Base-by-base conservation (phyloP, 2,329 filamentous ascomycete genomes). In the Paraphoma sp. region DNA sequence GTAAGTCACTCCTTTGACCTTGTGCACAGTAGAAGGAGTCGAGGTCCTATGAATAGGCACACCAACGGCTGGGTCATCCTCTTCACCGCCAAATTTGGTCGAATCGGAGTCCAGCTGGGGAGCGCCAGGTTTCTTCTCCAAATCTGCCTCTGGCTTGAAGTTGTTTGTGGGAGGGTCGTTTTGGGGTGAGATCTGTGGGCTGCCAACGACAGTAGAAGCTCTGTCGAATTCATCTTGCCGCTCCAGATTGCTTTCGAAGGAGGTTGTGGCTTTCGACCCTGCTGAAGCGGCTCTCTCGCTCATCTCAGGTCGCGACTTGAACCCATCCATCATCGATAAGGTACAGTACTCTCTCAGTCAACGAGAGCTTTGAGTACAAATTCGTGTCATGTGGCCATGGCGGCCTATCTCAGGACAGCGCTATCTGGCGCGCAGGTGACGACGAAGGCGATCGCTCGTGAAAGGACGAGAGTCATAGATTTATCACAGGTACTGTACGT, bases 1-100 rank as follows among this genome's bases (percentile, higher is more conserved):
- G 49, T 78, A 79, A 10, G 68, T 69, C n/a, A 76, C 71, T 28
- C 67, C 71, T 51, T 74, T 79, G 53, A 68, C 68, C 47, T 76
- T 72, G 46, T 77, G 75, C 52, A 75, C 69, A 29, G 68, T 67
- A 10, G 74, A 65, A 7, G 78, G 77, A 52, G 77, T 79, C n/a
- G 69, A 69, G 17, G 74, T 73, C 54, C 77, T 65, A 51, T 76
- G 71, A 47, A 80, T 79, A 8, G 72, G 72, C 43, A 72, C 70
- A 29, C 75, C 73, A 33, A 76, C 68, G 23, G 74, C 69, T 10
- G 75, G 75, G 36, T 79, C 75, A 53, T 79, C 77, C 44, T 79
- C 76, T 54, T 77, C 78, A n/a, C 75, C 76, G 42, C 77, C 75
- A 44, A 77, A 74, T 30, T 72, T 70, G 50, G 73, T 67, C 23